Conservation (phyloP, 495 filamentous ascomycete genomes). For the Aspergillus sparsus region DNA sequence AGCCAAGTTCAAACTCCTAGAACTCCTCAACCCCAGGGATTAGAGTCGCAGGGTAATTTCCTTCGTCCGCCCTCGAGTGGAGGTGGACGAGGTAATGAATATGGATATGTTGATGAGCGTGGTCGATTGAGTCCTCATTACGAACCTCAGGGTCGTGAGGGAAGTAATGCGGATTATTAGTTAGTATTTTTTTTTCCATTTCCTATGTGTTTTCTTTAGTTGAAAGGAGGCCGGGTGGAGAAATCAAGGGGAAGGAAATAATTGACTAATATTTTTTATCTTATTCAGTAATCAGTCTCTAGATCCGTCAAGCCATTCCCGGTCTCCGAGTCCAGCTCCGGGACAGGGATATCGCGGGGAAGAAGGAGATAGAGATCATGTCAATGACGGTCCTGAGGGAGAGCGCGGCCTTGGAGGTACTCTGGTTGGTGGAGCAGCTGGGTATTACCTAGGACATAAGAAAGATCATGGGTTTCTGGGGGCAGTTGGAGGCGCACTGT, state of each 20-base stretch:
- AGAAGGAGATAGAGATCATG: constrained; percentile 21
- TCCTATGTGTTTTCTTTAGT: not conserved
- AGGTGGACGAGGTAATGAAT: not conserved
- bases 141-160: constrained; percentile 4
- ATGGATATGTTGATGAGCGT: constrained; percentile 1
- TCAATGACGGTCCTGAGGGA: not conserved
- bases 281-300: constrained; percentile 7
- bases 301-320: not conserved
- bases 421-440: constrained; percentile 48
- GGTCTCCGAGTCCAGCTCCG: not conserved
- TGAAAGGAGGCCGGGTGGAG: too few species aligned
- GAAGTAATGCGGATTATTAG: constrained; percentile 32
- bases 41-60: constrained; percentile 8
- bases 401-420: constrained; percentile 47
- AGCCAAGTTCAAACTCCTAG: constrained; percentile 12
- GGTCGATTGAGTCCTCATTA: constrained; percentile 20
- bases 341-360: not conserved
- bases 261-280: not conserved
- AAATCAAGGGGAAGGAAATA: not conserved
- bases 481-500: constrained; percentile 50
- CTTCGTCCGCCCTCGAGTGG: constrained; percentile 8
- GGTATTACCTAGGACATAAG: constrained; percentile 50
- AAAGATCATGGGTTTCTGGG: constrained; percentile 50
- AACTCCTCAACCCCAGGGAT: constrained; percentile 5
- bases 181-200: constrained; percentile 8